phyloP scores from a whole-genome alignment of 2,329 filamentous ascomycete species.

The Trichoderma koningiopsis region DNA sequence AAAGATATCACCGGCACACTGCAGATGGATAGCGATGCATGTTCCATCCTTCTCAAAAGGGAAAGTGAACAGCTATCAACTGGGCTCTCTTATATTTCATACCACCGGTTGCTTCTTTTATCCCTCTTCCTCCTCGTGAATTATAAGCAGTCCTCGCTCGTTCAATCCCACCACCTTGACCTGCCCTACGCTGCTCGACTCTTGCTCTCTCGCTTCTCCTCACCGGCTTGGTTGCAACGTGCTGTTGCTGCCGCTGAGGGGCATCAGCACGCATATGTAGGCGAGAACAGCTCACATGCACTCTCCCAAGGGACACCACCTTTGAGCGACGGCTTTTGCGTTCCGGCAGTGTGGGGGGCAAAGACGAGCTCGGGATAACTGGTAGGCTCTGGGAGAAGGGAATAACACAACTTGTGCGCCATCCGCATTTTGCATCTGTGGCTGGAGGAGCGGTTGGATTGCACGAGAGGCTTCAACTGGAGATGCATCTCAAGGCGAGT shows the following conservation, averaged over 20 bases:
- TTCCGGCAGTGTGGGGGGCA: constrained; percentile 1
- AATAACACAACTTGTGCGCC: not conserved
- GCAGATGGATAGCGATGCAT: not conserved
- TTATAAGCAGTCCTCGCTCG: not conserved
- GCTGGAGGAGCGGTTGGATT: not conserved
- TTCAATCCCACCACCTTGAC: not conserved
- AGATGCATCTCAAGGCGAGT: not conserved
- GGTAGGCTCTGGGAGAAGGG: not conserved
- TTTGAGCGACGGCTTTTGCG: constrained; percentile 4
- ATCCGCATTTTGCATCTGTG: not conserved
- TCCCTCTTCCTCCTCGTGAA: not conserved
- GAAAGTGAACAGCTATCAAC: constrained; percentile 1
- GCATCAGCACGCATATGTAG: constrained; percentile 23
- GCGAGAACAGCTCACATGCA: constrained; percentile 24
- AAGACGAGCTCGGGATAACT: constrained; percentile 4
- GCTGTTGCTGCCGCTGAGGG: constrained; percentile 20
- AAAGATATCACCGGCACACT: not conserved
- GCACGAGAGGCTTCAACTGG: not conserved
- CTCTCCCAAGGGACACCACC: constrained; percentile 16
- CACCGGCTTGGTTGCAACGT: constrained; percentile 22
- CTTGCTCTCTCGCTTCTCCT: not conserved
- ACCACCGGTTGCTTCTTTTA: not conserved
- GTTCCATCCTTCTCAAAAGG: not conserved
- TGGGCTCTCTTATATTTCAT: not conserved
- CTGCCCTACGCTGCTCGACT: not conserved